A percentile compares a stretch with the other conserved stretches of the same genome.
Evolutionary conservation across 768 basidiomycete genomes (phyloP).

Genomic region (Chiua virens): DNA sequence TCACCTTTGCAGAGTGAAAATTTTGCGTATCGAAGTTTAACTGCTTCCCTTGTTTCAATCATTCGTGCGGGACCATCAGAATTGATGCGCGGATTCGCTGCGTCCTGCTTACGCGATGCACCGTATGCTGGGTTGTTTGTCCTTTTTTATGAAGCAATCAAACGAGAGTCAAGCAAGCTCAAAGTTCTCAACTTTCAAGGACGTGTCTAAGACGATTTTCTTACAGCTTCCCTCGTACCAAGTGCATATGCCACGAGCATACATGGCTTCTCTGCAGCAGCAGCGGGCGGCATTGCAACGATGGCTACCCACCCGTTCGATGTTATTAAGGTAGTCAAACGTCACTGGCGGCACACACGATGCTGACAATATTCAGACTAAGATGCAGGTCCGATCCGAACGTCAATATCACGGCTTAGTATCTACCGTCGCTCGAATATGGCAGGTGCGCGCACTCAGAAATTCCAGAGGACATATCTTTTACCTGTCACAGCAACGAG

Average conservation of each 20-base stretch:
- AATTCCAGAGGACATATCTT: neutral
- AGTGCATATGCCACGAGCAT: constrained; percentile 49
- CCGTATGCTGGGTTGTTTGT: constrained; percentile 92
- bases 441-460: constrained; percentile 49
- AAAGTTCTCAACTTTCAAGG: neutral
- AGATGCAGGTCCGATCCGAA: constrained; percentile 87
- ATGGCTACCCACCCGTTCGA: constrained; percentile 91
- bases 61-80: constrained; percentile 74
- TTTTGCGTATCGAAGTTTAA: constrained; percentile 65
- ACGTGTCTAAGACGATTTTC: constrained; percentile 6
- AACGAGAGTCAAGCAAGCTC: constrained; percentile 63
- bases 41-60: constrained; percentile 58
- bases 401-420: constrained; percentile 70
- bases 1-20: constrained; percentile 61
- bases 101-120: constrained; percentile 90
- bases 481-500: constrained; percentile 62
- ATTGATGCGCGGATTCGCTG: constrained; percentile 80
- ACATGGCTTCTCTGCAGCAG: constrained; percentile 69
- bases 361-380: constrained; percentile 55
- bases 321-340: constrained; percentile 74
- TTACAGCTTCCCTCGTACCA: constrained; percentile 41
- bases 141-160: constrained; percentile 84
- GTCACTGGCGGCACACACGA: neutral
- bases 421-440: constrained; percentile 64
- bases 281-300: constrained; percentile 83